Percentiles rank a stretch among this genome's conserved stretches.
Conservation (phyloP, 2,329 filamentous ascomycete genomes). For the Penicillium sp. region DNA sequence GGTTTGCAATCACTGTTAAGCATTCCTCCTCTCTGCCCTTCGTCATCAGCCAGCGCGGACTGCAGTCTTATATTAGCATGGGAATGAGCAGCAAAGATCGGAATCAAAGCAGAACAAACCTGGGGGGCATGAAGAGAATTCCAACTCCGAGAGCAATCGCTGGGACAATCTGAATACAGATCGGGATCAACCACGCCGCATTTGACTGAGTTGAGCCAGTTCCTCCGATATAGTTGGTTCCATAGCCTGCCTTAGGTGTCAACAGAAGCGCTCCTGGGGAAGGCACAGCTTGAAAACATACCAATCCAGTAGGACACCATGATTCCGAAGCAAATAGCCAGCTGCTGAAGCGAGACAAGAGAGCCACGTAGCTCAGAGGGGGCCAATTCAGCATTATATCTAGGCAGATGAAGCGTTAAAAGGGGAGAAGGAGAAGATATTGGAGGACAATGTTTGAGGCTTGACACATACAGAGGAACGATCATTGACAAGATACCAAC, state of each 20-base stretch:
- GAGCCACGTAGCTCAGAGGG: constrained; percentile 47
- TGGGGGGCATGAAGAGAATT: constrained; percentile 68
- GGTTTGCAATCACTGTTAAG: constrained; percentile 55
- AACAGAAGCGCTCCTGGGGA: background rate
- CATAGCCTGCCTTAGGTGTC: constrained; percentile 33
- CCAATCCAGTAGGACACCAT: constrained; percentile 44
- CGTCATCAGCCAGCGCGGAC: constrained; percentile 71
- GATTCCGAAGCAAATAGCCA: constrained; percentile 48
- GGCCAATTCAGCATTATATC: constrained; percentile 23
- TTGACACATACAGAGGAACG: constrained; percentile 43
- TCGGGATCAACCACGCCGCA: constrained; percentile 72
- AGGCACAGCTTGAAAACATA: constrained; percentile 8
- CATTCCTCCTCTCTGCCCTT: constrained; percentile 69
- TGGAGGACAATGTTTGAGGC: constrained; percentile 23
- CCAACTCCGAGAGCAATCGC: constrained; percentile 66
- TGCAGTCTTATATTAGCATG: constrained; percentile 43
- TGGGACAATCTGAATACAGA: constrained; percentile 70
- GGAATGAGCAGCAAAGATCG: background rate
- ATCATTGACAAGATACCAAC: constrained; percentile 47
- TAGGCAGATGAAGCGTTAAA: background rate
- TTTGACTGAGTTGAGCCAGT: constrained; percentile 61
- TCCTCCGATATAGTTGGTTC: constrained; percentile 65
- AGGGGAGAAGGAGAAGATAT: background rate
- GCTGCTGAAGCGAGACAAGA: constrained; percentile 45
- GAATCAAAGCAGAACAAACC: background rate